Evolutionary conservation across 441 rosid species (phyloP).

Genomic region (Mallotus repandus): DNA sequence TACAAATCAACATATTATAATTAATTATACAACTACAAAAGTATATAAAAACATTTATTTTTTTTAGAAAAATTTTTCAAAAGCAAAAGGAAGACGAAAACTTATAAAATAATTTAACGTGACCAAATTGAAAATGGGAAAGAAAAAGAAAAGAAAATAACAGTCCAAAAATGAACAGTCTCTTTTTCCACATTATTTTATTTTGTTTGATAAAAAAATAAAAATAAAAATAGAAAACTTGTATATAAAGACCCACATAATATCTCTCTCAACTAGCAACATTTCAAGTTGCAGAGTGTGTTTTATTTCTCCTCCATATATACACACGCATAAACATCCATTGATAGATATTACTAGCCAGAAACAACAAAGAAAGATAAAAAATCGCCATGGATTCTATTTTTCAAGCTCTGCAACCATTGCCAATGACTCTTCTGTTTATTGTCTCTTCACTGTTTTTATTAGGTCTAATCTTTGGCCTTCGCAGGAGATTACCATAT

Average conservation of each 20-base stretch:
- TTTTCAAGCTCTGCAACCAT: conserved; percentile 35
- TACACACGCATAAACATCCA: too few relatives aligned
- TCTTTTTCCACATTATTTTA: too few relatives aligned
- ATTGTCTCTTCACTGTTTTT: conserved; percentile 41
- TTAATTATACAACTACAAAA: too few relatives aligned
- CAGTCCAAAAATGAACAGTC: not conserved
- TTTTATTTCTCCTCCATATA: too few relatives aligned
- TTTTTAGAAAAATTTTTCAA: too few relatives aligned
- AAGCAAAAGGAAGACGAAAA: not conserved
- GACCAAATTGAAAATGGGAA: conserved; percentile 1
- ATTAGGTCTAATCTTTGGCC: conserved; percentile 33
- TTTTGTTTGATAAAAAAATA: too few relatives aligned
- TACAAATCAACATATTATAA: too few relatives aligned
- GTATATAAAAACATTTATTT: too few relatives aligned
- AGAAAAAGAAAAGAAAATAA: not conserved
- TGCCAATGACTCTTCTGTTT: conserved; percentile 31
- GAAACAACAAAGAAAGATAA: not conserved
- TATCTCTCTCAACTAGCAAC: conserved; percentile 28
- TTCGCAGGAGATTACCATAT: conserved; percentile 41
- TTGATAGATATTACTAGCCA: too few relatives aligned
- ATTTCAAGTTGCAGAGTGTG: conserved; percentile 8
- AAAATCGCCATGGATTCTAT: conserved; percentile 43
- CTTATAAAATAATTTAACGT: not conserved
- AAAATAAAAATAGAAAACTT: not conserved
- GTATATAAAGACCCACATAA: conserved; percentile 32